phyloP scores from a whole-genome alignment of 2,329 filamentous ascomycete genomes.

The Diaporthe australafricana region DNA sequence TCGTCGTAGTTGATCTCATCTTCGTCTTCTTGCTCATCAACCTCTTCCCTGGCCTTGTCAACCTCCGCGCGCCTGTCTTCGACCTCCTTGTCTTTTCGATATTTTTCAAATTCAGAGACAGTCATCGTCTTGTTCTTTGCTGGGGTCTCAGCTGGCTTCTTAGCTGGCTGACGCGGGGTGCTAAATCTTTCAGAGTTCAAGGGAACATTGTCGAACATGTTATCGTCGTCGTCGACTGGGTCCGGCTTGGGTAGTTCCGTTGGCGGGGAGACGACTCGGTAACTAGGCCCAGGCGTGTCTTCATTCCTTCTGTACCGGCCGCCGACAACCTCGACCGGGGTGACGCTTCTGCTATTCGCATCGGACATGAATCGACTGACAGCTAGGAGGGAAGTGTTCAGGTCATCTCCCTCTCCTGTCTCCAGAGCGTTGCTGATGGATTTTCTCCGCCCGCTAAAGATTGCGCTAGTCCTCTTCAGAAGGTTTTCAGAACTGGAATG shows the following conservation, averaged over 20 bases:
- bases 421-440: constrained; percentile 42
- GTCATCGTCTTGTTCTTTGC: constrained; percentile 86
- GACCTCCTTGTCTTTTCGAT: constrained; percentile 79
- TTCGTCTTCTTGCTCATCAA: constrained; percentile 72
- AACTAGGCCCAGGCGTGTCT: constrained; percentile 46
- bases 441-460: constrained; percentile 43
- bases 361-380: constrained; percentile 56
- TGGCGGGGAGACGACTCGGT: constrained; percentile 47
- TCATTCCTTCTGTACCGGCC: constrained; percentile 54
- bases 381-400: constrained; percentile 64
- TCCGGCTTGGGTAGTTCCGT: constrained; percentile 47
- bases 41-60: constrained; percentile 59
- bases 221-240: constrained; percentile 60
- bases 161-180: constrained; percentile 50
- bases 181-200: constrained; percentile 51
- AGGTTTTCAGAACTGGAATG: constrained; percentile 48
- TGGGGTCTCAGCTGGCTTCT: constrained; percentile 12
- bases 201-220: constrained; percentile 62
- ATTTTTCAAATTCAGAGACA: constrained; percentile 85
- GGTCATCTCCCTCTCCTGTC: constrained; percentile 55
- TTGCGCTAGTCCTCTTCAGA: constrained; percentile 44
- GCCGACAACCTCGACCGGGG: constrained; percentile 40
- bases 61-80: constrained; percentile 50
- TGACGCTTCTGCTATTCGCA: constrained; percentile 41
- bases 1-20: constrained; percentile 76